A percentile compares a stretch with the other conserved stretches of the same genome.
phyloP scores from a whole-genome alignment of 352 stramenopile species.

The Globisporangium sylvaticum region DNA sequence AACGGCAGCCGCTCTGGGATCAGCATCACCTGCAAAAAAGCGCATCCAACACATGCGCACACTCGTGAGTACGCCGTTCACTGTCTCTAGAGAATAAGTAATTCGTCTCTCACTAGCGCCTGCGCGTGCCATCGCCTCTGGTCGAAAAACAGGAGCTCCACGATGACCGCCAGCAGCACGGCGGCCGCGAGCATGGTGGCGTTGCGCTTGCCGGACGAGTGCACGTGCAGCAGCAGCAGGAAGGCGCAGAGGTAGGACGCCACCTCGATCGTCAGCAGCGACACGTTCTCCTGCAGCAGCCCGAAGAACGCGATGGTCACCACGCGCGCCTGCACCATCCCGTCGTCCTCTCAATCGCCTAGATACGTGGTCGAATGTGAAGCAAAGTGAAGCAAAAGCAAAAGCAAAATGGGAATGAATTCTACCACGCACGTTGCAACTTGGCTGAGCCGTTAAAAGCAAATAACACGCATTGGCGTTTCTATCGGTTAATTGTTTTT shows the following conservation, averaged over 20 bases:
- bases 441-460: neutral
- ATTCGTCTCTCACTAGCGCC: constrained; percentile 35
- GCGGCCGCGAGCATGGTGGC: constrained; percentile 52
- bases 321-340: constrained; percentile 37
- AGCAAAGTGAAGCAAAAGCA: neutral
- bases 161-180: constrained; percentile 42
- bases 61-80: neutral
- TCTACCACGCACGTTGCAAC: neutral
- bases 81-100: no score
- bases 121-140: constrained; percentile 68
- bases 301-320: constrained; percentile 64
- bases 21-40: constrained; percentile 47
- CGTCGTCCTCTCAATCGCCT: neutral
- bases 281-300: constrained; percentile 77
- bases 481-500: constrained; percentile 10
- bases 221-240: constrained; percentile 69
- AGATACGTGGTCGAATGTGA: neutral
- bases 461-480: neutral
- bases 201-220: constrained; percentile 75
- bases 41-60: neutral
- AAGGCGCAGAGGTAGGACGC: constrained; percentile 54
- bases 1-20: constrained; percentile 46
- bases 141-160: constrained; percentile 66
- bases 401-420: neutral
- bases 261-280: constrained; percentile 60